Evolutionary conservation across 139 green algal genomes (phyloP).

Genomic region (Volvox reticuliferus): DNA sequence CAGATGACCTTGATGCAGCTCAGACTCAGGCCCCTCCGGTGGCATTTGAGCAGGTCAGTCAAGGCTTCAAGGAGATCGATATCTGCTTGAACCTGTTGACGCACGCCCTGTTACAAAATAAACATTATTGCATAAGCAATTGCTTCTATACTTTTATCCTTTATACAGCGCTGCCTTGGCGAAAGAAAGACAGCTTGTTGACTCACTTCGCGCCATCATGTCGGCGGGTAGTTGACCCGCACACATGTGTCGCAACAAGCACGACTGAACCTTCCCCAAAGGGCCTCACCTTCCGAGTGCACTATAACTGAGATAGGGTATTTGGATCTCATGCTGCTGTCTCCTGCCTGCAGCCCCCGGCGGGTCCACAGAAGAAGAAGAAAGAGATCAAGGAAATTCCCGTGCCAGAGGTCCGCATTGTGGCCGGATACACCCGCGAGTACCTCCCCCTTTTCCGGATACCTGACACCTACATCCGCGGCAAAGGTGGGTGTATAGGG

Average conservation of each 20-base stretch:
- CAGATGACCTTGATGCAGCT: conserved; percentile 64
- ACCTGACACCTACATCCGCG: conserved; percentile 80
- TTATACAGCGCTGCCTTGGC: not conserved
- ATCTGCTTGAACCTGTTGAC: conserved; percentile 35
- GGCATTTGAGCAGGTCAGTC: conserved; percentile 27
- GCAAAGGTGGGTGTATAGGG: conserved; percentile 68
- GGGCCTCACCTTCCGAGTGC: not conserved
- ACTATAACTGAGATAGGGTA: not conserved
- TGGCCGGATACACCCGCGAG: conserved; percentile 80
- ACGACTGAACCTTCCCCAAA: not conserved
- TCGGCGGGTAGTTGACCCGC: conserved; percentile 30
- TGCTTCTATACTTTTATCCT: not conserved
- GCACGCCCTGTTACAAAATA: not conserved
- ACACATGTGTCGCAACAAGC: conserved; percentile 1
- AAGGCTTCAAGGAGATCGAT: conserved; percentile 13
- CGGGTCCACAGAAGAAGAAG: conserved; percentile 55
- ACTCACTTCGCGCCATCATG: conserved; percentile 38
- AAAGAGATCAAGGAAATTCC: conserved; percentile 79
- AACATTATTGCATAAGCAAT: not conserved
- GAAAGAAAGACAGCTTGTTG: not conserved
- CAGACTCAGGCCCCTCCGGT: conserved; percentile 35
- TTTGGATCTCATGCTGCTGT: not conserved
- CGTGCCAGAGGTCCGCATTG: conserved; percentile 72
- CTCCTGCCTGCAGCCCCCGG: not conserved
- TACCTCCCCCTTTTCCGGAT: conserved; percentile 84